Evolutionary conservation across 1,284 basidiomycete genomes (phyloP), one percentile per base, ranked within the genome.

Genomic region (Pisolithus thermaeus): DNA sequence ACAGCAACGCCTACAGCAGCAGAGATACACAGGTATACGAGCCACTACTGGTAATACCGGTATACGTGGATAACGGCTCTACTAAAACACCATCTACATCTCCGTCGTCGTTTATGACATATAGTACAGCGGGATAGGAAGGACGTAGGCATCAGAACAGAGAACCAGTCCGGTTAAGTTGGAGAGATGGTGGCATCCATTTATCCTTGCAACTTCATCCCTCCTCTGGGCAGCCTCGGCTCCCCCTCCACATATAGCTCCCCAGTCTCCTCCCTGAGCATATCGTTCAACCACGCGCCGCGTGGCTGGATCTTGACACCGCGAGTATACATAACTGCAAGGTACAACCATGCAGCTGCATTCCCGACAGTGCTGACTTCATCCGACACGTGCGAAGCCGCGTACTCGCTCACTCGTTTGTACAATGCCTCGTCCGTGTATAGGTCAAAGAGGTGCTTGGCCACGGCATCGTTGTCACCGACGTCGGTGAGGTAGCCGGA

Each of bases 321-420:
- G 56, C 87, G 83, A 51, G 64, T 72, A 68, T 83, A 86, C 81
- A 87, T 87, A 47, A 86, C 84, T 16, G 87, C 88, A 47, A 90
- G 76, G 68, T 90, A 90, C 69, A 90, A 66, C 88, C 87, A 90
- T 36, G 84, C 81, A 44, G 84, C 83, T 27, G 86, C 80, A 62
- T 90, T 90, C 23, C 87, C 87, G 46, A 90, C 84, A 2, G 88
- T 90, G 57, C 81, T 72, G 41, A 90, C 87, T 67, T 90, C 88
- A 64, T 90, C 87, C 43, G 81, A 84, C 43, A 90, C 88, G 64
- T 88, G 84, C 30, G 78, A 82, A 59, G 71, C 77, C 36, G 87
- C 86, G 61, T 82, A 89, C 59, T 80, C 69, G 72, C 79, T 81
- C 74, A 90, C 79, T 46, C 65, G 60, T 55, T 75, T 70, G 72